These are phyloP conservation scores for Solanum boliviense DNA, from an alignment of 257 asterid species.

Conservation along the genomic window DNA sequence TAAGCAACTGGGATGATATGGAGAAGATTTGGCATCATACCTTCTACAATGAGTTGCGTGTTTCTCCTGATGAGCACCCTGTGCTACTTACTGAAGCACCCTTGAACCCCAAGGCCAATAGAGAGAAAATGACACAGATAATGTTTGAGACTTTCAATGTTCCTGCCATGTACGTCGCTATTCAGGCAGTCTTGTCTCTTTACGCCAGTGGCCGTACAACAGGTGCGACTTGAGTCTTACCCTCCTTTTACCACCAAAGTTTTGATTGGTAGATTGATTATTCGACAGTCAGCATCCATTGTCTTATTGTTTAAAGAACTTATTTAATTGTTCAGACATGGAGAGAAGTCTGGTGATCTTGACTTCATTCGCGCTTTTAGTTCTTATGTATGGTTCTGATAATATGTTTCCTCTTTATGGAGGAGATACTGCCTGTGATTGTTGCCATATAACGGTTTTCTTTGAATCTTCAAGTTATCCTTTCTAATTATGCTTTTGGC, in stretches of 20 bases:
- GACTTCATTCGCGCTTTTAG: not conserved
- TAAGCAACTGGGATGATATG: slow-evolving; percentile 46
- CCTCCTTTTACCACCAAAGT: not conserved
- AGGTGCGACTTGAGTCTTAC: slow-evolving; percentile 1
- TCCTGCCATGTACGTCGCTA: slow-evolving; percentile 44
- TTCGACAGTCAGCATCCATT: not conserved
- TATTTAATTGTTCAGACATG: not conserved
- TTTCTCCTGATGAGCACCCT: slow-evolving; percentile 38
- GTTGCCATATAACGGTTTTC: not conserved
- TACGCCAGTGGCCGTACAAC: slow-evolving; percentile 47
- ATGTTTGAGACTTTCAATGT: slow-evolving; percentile 37
- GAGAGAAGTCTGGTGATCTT: not conserved
- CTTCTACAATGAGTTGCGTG: slow-evolving; percentile 34
- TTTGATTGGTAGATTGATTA: not conserved
- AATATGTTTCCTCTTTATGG: not conserved
- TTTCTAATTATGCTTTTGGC: not conserved
- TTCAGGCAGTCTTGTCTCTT: slow-evolving; percentile 40
- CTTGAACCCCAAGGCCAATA: slow-evolving; percentile 30
- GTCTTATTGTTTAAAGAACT: not conserved
- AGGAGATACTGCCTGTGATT: not conserved
- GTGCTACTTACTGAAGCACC: slow-evolving; percentile 42
- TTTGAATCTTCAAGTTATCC: not conserved
- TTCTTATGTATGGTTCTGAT: not conserved
- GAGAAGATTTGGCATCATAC: slow-evolving; percentile 45
- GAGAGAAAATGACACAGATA: slow-evolving; percentile 39